A percentile compares a stretch with the other conserved stretches of the same genome.
These are phyloP conservation scores for Cubamyces sp. DNA, from an alignment of 768 basidiomycete genomes.

Conservation along the genomic window DNA sequence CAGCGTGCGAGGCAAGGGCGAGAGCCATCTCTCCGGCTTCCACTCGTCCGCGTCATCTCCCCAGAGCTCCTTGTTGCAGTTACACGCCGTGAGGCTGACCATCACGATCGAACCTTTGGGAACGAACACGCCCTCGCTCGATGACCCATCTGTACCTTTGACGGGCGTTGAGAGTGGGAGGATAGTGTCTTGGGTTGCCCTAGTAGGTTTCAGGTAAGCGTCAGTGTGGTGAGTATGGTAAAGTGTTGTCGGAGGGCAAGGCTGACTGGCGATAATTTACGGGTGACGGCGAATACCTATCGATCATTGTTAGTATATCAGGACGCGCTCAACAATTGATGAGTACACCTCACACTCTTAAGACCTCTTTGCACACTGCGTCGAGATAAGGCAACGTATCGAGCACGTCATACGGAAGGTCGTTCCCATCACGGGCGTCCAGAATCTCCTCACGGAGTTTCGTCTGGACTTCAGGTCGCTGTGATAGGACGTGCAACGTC, in stretches of 20 bases:
- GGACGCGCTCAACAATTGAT: neutral
- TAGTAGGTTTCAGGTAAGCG: neutral
- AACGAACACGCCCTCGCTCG: conserved; percentile 45
- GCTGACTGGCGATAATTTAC: conserved; percentile 31
- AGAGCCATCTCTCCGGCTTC: conserved; percentile 66
- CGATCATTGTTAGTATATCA: neutral
- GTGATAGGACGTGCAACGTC: conserved; percentile 3
- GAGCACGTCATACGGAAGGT: neutral
- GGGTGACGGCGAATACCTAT: conserved; percentile 49
- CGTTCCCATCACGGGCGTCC: neutral
- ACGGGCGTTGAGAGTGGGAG: conserved; percentile 58
- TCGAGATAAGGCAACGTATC: conserved; percentile 5
- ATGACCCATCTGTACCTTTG: conserved; percentile 44
- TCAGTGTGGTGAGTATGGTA: neutral
- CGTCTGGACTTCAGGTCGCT: conserved; percentile 1
- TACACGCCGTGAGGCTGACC: conserved; percentile 48
- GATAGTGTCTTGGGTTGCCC: conserved; percentile 54
- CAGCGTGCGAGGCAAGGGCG: conserved; percentile 19
- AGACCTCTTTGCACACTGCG: conserved; percentile 6
- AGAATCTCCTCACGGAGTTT: conserved; percentile 4
- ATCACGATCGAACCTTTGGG: conserved; percentile 50
- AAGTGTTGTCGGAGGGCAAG: neutral
- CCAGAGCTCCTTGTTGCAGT: conserved; percentile 58
- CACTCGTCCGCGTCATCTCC: conserved; percentile 61
- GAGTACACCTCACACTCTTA: conserved; percentile 1